Evolutionary conservation across 1,284 basidiomycete genomes (phyloP).

Genomic region (Trametes pubescens): DNA sequence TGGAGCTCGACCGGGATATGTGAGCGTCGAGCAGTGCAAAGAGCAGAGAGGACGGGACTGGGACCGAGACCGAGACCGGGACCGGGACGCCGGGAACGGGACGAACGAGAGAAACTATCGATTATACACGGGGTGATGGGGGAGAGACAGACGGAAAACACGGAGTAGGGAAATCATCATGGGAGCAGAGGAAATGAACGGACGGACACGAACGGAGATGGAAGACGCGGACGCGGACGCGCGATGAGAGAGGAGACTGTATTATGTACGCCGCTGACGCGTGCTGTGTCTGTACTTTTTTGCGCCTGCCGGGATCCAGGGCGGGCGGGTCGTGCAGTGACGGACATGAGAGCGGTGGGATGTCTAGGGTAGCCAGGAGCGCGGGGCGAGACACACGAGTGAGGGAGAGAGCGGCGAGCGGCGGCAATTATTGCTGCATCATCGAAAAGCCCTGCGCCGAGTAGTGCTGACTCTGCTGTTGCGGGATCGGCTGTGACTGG

Average conservation of each 20-base stretch:
- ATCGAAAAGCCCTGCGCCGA: slow-evolving; percentile 25
- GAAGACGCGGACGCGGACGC: background rate
- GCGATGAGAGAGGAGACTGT: background rate
- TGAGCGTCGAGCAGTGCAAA: slow-evolving; percentile 29
- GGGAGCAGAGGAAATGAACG: background rate
- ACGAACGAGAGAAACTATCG: slow-evolving; percentile 4
- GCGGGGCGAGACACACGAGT: background rate
- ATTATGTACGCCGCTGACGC: slow-evolving; percentile 32
- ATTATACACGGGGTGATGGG: slow-evolving; percentile 17
- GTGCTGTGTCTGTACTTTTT: slow-evolving; percentile 27
- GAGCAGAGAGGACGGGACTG: slow-evolving; percentile 16
- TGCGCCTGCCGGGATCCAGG: background rate
- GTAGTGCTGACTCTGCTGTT: slow-evolving; percentile 11
- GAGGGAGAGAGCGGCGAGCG: background rate
- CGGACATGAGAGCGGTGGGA: slow-evolving; percentile 11
- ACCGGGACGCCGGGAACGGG: background rate
- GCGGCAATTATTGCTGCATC: slow-evolving; percentile 26
- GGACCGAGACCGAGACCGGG: background rate
- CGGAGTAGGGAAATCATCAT: slow-evolving; percentile 15
- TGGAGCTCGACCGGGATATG: slow-evolving; percentile 32
- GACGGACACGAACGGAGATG: background rate
- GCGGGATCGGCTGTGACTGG: slow-evolving; percentile 20
- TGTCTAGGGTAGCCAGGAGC: slow-evolving; percentile 11
- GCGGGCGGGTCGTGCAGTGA: slow-evolving; percentile 6
- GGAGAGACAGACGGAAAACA: slow-evolving; percentile 8